Conservation (phyloP, 1,139 yeast species). For the Diutina pseudorugosa region DNA sequence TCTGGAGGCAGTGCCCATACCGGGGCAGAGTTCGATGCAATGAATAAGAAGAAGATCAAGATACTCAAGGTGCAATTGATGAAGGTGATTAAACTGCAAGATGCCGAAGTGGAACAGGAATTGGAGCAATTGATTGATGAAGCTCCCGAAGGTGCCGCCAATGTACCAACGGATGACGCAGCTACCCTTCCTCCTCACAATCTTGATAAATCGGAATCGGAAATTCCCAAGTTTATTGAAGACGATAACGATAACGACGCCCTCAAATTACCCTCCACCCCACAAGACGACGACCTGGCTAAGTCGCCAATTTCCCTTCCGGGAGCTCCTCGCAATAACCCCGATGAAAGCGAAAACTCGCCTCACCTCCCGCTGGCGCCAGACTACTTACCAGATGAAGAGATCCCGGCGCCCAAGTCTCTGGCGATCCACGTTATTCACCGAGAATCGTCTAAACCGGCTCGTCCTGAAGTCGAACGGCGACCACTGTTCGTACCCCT, state of each 20-base stretch:
- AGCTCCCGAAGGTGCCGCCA: not conserved
- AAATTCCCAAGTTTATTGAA: not conserved
- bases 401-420: not conserved
- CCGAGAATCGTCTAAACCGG: not conserved
- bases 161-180: not conserved
- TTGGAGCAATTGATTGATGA: slow-evolving; percentile 20
- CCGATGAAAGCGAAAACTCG: not conserved
- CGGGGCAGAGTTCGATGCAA: slow-evolving; percentile 16
- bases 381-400: not conserved
- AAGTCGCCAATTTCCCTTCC: not conserved
- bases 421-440: slow-evolving; percentile 1
- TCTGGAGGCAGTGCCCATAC: slow-evolving; percentile 21
- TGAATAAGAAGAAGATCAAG: slow-evolving; percentile 25
- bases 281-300: not conserved
- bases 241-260: not conserved
- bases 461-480: not conserved
- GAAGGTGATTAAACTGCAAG: slow-evolving; percentile 17
- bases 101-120: slow-evolving; percentile 17
- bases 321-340: not conserved
- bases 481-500: slow-evolving; percentile 1
- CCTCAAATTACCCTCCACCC: too few relatives aligned
- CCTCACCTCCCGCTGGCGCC: not conserved
- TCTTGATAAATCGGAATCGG: not conserved
- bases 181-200: not conserved
- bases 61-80: slow-evolving; percentile 29